Evolutionary conservation across 345 rosid species (phyloP).

Genomic region (Gossypium arboreum): DNA sequence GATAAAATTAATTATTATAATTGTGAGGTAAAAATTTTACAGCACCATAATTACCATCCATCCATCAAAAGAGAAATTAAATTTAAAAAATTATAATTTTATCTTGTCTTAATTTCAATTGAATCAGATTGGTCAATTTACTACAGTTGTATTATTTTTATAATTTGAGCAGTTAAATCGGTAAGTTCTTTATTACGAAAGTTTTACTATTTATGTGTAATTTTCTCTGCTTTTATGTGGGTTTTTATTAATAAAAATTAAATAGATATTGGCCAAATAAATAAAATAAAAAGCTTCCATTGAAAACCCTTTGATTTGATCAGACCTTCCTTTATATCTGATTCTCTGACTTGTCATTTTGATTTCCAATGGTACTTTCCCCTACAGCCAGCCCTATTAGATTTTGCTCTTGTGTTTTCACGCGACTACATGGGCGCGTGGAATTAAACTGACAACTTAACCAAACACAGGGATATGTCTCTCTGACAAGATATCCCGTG

Average conservation of each 20-base stretch:
- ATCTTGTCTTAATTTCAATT: too few species aligned
- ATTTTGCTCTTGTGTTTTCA: neutral
- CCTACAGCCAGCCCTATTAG: neutral
- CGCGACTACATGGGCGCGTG: neutral
- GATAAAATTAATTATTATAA: too few species aligned
- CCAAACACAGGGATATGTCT: neutral
- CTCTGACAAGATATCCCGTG: slow-evolving; percentile 12
- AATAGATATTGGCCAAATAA: too few species aligned
- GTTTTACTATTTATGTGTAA: neutral
- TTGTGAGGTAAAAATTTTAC: accelerated
- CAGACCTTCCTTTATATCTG: neutral
- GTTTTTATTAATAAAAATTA: too few species aligned
- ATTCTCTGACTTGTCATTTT: neutral
- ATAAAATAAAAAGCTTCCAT: neutral
- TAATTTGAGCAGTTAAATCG: too few species aligned
- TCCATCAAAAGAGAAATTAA: too few species aligned
- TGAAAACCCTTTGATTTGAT: neutral
- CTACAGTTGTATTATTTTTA: too few species aligned
- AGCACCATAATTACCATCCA: accelerated
- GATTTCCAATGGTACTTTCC: slow-evolving; percentile 4
- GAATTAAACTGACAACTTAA: neutral
- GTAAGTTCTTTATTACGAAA: too few species aligned
- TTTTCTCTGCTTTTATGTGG: neutral
- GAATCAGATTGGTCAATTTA: too few species aligned
- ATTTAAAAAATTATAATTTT: too few species aligned